Percentiles rank a stretch among this genome's conserved stretches.
These are phyloP conservation scores for Colletotrichum simmondsii DNA, from an alignment of 2,329 filamentous ascomycete genomes.

Conservation along the genomic window DNA sequence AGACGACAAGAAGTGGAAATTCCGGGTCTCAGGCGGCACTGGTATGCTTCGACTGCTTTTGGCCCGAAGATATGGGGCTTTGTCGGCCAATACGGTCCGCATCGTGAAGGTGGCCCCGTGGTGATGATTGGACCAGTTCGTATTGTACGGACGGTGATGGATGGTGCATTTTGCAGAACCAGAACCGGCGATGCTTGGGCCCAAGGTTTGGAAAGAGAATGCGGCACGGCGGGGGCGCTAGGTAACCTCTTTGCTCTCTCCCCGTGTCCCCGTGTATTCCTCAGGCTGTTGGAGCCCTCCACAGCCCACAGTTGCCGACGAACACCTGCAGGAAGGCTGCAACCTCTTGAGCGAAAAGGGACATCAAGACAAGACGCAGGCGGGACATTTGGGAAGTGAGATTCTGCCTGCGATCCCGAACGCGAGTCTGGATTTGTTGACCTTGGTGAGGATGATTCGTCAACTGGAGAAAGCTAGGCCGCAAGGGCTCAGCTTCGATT, in stretches of 20 bases:
- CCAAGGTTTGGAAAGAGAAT: neutral
- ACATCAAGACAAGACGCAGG: neutral
- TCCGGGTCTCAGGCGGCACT: neutral
- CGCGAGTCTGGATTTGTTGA: neutral
- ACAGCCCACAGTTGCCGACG: neutral
- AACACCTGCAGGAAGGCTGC: constrained; percentile 29
- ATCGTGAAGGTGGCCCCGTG: neutral
- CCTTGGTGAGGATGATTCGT: neutral
- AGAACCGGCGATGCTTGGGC: neutral
- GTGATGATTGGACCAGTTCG: neutral
- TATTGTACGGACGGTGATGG: no score
- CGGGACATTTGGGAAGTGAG: neutral
- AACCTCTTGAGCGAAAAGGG: neutral
- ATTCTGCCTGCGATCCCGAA: neutral
- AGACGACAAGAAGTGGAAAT: constrained; percentile 5
- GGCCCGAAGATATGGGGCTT: neutral
- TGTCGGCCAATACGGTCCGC: constrained; percentile 9
- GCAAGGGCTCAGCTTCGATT: neutral
- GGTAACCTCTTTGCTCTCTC: neutral
- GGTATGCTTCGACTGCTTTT: neutral
- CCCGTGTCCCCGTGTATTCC: neutral
- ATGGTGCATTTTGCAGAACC: neutral
- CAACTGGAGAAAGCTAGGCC: neutral
- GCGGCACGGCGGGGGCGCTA: neutral
- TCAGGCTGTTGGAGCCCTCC: neutral